Evolutionary conservation across 2,329 filamentous ascomycete species (phyloP), one percentile per base, ranked within the genome.

Genomic region (Myotisia sp.): DNA sequence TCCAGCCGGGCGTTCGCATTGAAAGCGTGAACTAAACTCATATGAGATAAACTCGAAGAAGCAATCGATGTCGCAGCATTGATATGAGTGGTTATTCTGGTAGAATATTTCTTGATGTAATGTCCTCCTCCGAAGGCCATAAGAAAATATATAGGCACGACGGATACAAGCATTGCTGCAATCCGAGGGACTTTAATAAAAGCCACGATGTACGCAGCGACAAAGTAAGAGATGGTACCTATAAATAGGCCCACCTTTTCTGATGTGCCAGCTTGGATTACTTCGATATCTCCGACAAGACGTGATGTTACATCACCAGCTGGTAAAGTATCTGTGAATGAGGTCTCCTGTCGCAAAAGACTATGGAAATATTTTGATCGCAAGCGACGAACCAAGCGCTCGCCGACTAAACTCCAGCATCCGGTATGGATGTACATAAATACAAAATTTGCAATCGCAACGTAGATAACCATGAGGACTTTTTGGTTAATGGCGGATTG

Each of bases 181-280:
- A 82, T 61, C 31, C 63, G 63, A 10, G 68, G 60, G 44, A 78
- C 64, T 45, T 76, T 73, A 49, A 74, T 68, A 42, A 81, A 81
- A 2, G 74, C 74, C 10, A 81, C 69, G 3, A 75, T 60, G 41
- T 77, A 80, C 3, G 75, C 71, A 0, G 76, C 73, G 34, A 79
- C 49, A 47, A 80, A 80, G 51, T 79, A 81, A 2, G 72, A 71
- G 6, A 70, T 52, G 33, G 67, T 74, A 16, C 68, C 65, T 3
- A 81, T 61, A 42, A 70, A 67, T 21, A 79, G 69, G 33, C 76
- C 76, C 10, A 79, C 75, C 50, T 82, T 82, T 52, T 81, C 77
- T 1, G 71, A 75, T 0, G 76, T 79, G 9, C 77, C 77, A 0
- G 68, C 67, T 46, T 77, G 76, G 33, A 82, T 71, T 1, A 70